Percentiles rank a stretch among this genome's conserved stretches.
These are phyloP conservation scores for Asclepias syriaca DNA, from an alignment of 257 asterid genomes.

Conservation along the genomic window DNA sequence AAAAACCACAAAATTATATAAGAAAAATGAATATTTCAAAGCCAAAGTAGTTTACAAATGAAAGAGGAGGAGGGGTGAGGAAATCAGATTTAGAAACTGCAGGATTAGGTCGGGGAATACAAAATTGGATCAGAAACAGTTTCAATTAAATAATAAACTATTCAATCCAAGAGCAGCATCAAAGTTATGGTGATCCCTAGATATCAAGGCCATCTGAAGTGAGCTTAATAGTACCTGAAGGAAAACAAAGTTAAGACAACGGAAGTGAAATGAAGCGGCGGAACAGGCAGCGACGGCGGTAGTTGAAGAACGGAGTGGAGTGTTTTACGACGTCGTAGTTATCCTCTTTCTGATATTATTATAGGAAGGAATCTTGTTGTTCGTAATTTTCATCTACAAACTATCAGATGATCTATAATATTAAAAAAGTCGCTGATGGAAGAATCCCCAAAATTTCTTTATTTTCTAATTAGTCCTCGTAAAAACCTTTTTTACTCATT, in stretches of 20 bases:
- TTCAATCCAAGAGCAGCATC: background rate
- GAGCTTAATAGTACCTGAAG: conserved; percentile 7
- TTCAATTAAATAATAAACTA: background rate
- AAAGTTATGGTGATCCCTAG: conserved; percentile 9
- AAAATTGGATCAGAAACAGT: conserved; percentile 5
- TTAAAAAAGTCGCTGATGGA: no score
- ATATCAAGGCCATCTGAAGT: background rate
- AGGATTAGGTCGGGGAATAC: background rate
- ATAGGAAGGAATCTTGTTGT: no score
- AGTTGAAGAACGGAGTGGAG: background rate
- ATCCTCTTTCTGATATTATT: no score
- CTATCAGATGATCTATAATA: no score
- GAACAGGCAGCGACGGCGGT: conserved; percentile 3
- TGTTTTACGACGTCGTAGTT: conserved; percentile 9
- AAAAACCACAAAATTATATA: no score
- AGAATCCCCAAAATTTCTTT: no score
- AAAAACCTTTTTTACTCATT: no score
- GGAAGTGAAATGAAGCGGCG: background rate
- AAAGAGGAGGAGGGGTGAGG: no score
- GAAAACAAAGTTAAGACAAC: conserved; percentile 9
- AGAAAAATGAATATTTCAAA: background rate
- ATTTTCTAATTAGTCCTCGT: no score
- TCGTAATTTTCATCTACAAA: no score
- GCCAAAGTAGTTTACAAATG: background rate
- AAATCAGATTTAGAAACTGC: conserved; percentile 1